These are phyloP conservation scores for Lepidium aucheri DNA, from an alignment of 345 rosid genomes.

Conservation along the genomic window DNA sequence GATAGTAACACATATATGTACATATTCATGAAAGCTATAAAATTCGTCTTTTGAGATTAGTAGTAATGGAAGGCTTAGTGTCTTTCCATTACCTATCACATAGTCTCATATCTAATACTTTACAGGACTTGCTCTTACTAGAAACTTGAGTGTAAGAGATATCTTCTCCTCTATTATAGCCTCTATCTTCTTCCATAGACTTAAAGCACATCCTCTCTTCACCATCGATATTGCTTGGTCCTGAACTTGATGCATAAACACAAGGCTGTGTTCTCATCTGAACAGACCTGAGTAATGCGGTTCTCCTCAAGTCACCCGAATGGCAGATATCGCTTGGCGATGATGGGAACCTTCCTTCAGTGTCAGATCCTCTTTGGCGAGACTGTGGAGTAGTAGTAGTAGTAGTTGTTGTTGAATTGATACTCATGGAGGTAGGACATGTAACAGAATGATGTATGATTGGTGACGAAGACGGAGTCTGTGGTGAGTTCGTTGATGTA, in stretches of 20 bases:
- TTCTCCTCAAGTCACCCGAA: slow-evolving; percentile 84
- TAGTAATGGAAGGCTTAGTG: not conserved
- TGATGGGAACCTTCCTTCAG: slow-evolving; percentile 91
- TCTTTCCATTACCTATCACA: slow-evolving; percentile 27
- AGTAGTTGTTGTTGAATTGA: not conserved
- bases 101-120: slow-evolving; percentile 34
- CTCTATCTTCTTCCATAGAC: slow-evolving; percentile 57
- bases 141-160: slow-evolving; percentile 40
- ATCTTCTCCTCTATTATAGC: slow-evolving; percentile 40
- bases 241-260: slow-evolving; percentile 45
- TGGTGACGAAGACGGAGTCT: slow-evolving; percentile 14
- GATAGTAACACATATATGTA: too few species aligned
- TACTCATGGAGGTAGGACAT: not conserved
- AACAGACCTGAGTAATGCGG: slow-evolving; percentile 88
- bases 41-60: not conserved
- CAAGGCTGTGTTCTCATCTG: slow-evolving; percentile 89
- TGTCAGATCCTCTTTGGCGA: slow-evolving; percentile 73
- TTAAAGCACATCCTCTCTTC: slow-evolving; percentile 65
- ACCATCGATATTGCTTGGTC: slow-evolving; percentile 38
- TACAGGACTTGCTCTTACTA: slow-evolving; percentile 40
- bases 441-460: slow-evolving; percentile 30
- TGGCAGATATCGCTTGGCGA: slow-evolving; percentile 98
- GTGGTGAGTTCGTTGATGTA: slow-evolving; percentile 35
- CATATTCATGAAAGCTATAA: too few species aligned
- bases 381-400: slow-evolving; percentile 40